A percentile compares a stretch with the other conserved stretches of the same genome.
Conservation (phyloP, 805 yeast genomes). For the Clavispora phyllophila region DNA sequence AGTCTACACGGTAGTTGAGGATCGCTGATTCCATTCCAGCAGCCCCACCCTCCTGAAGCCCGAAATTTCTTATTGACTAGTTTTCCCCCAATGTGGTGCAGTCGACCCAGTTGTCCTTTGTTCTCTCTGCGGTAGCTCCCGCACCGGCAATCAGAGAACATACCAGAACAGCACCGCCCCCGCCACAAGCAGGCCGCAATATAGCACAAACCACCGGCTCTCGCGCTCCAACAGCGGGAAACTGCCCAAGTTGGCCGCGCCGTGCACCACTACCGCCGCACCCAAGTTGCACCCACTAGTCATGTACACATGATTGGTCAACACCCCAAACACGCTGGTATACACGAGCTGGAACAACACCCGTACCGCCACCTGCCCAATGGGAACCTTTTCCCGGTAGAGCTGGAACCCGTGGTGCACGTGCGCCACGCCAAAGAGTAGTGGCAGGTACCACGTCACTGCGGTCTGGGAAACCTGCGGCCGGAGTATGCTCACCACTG, state of each 20-base stretch:
- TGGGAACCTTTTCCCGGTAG: constrained; percentile 21
- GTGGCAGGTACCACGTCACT: constrained; percentile 32
- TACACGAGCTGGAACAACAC: constrained; percentile 53
- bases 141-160: background rate
- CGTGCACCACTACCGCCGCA: constrained; percentile 56
- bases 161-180: constrained; percentile 40
- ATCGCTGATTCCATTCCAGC: too few relatives aligned
- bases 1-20: too few relatives aligned
- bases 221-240: constrained; percentile 43
- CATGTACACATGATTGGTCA: constrained; percentile 55
- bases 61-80: too few relatives aligned
- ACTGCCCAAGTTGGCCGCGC: constrained; percentile 66
- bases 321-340: constrained; percentile 67
- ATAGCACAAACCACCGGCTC: constrained; percentile 16
- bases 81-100: too few relatives aligned
- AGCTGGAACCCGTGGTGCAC: constrained; percentile 64
- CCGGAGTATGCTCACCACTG: constrained; percentile 23
- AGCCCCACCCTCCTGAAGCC: too few relatives aligned
- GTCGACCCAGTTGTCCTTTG: too few relatives aligned
- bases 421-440: constrained; percentile 74
- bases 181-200: constrained; percentile 33
- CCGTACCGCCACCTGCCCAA: constrained; percentile 26
- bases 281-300: constrained; percentile 45
- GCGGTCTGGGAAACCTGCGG: constrained; percentile 5
- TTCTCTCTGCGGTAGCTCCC: too few relatives aligned